phyloP scores from a whole-genome alignment of 176 grass and related monocot species.

The Saccharum spontaneum region DNA sequence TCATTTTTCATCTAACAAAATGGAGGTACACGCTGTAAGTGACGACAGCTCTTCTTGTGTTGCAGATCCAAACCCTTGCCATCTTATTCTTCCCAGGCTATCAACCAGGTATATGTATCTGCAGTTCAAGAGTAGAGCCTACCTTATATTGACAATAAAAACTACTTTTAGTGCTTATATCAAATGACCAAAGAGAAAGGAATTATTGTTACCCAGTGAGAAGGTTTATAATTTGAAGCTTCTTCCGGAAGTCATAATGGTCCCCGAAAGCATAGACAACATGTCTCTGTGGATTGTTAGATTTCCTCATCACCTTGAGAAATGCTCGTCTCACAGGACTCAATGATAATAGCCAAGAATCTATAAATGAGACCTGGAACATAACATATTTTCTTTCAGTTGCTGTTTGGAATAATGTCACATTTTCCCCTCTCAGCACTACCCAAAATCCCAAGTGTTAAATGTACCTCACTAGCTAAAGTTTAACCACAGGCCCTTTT shows the following conservation, averaged over 20 bases:
- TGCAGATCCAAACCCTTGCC: conserved; percentile 87
- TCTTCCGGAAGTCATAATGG: conserved; percentile 72
- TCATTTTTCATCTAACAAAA: conserved; percentile 78
- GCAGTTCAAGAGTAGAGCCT: conserved; percentile 22
- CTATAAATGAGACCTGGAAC: conserved; percentile 86
- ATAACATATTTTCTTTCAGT: conserved; percentile 30
- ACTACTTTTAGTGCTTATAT: background rate
- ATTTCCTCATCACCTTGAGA: conserved; percentile 72
- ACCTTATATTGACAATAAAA: conserved; percentile 3
- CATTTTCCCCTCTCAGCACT: background rate
- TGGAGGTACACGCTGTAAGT: conserved; percentile 50
- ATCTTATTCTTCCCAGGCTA: conserved; percentile 73
- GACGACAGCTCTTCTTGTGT: conserved; percentile 69
- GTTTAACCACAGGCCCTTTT: background rate
- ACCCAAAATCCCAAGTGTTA: background rate
- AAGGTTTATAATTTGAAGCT: conserved; percentile 85
- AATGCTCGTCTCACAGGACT: conserved; percentile 49
- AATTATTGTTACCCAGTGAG: conserved; percentile 72
- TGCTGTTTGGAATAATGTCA: background rate
- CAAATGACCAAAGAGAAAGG: background rate
- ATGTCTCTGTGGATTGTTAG: conserved; percentile 51
- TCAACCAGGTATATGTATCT: conserved; percentile 92
- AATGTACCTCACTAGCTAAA: background rate
- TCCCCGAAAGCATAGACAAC: conserved; percentile 66
- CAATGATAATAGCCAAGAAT: conserved; percentile 81